Evolutionary conservation across 352 stramenopile genomes (phyloP).

Genomic region (Globisporangium nunn): DNA sequence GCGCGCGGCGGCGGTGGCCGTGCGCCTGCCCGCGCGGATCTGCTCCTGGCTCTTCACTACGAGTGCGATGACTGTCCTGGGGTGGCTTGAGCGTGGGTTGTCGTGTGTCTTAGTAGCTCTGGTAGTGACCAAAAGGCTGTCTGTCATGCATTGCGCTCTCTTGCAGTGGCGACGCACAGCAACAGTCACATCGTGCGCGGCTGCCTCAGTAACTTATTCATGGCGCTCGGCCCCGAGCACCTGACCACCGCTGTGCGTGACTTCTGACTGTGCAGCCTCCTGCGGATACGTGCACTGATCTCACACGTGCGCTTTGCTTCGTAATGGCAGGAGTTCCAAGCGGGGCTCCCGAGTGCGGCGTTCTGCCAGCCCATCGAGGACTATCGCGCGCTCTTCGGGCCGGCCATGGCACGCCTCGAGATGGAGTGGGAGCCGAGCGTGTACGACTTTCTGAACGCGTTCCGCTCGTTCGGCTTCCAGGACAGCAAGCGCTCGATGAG

Average conservation of each 20-base stretch:
- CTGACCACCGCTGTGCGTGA: constrained; percentile 5
- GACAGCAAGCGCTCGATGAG: constrained; percentile 83
- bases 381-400: constrained; percentile 30
- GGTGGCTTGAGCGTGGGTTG: not conserved
- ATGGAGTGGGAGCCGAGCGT: constrained; percentile 71
- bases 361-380: constrained; percentile 49
- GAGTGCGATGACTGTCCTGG: constrained; percentile 29
- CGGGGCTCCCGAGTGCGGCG: constrained; percentile 37
- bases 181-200: constrained; percentile 57
- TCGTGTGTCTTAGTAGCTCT: too few relatives aligned
- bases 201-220: constrained; percentile 69
- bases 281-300: too few relatives aligned
- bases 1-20: constrained; percentile 5
- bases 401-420: constrained; percentile 22
- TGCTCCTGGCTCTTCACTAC: constrained; percentile 74
- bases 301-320: not conserved
- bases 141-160: not conserved
- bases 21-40: constrained; percentile 40
- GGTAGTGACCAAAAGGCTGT: not conserved
- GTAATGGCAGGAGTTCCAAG: constrained; percentile 26
- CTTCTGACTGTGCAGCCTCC: too few relatives aligned
- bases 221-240: constrained; percentile 16
- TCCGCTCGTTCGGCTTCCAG: constrained; percentile 72
- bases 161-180: constrained; percentile 68
- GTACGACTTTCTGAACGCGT: constrained; percentile 72